These are phyloP conservation scores for Filobasidium uniguttulatum DNA, from an alignment of 1,284 basidiomycete genomes.

Conservation along the genomic window DNA sequence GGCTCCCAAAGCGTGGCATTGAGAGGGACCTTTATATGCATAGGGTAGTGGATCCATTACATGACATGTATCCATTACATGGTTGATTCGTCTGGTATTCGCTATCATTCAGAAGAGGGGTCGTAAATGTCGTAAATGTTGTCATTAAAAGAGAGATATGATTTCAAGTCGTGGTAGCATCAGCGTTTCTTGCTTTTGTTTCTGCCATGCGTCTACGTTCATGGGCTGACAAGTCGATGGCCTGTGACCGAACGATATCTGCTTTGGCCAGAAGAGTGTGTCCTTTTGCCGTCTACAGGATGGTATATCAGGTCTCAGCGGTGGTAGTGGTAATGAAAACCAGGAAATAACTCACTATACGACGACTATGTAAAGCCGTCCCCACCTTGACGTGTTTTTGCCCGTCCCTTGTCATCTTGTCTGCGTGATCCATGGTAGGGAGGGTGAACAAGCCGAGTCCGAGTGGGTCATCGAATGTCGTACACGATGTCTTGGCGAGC, in stretches of 20 bases:
- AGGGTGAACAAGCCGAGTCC: neutral
- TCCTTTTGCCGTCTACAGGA: too few relatives aligned
- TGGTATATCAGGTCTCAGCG: too few relatives aligned
- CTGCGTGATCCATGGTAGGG: neutral
- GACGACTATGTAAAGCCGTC: neutral
- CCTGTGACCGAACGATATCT: neutral
- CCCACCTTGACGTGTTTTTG: neutral
- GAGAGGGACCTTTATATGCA: too few relatives aligned
- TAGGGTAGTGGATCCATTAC: too few relatives aligned
- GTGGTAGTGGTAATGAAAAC: neutral
- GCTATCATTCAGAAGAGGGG: too few relatives aligned
- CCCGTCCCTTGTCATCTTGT: slow-evolving; percentile 1
- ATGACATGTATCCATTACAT: too few relatives aligned
- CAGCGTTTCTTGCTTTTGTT: too few relatives aligned
- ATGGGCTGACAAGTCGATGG: neutral
- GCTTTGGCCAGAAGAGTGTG: neutral
- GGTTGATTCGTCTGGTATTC: too few relatives aligned
- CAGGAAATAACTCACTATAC: neutral
- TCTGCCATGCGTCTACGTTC: too few relatives aligned
- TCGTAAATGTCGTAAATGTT: too few relatives aligned
- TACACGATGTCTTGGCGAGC: neutral
- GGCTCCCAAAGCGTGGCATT: slow-evolving; percentile 1
- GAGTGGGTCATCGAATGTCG: neutral
- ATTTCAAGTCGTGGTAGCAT: too few relatives aligned
- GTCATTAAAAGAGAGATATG: too few relatives aligned